Base-by-base conservation (phyloP, 2,329 filamentous ascomycete species). In the Lithohypha guttulata region DNA sequence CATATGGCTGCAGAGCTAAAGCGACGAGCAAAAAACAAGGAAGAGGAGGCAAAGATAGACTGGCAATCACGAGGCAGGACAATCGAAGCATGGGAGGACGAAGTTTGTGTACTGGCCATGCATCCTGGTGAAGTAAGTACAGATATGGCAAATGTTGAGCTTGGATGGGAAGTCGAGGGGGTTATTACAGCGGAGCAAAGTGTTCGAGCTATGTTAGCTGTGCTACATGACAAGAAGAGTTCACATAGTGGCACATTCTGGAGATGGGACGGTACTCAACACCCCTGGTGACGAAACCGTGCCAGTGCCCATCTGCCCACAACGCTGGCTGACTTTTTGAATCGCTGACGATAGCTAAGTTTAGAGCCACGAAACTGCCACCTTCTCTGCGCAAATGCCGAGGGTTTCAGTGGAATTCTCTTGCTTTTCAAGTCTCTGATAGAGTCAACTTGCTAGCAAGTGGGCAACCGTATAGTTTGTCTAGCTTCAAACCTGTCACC, bases 91-190 rank as follows among this genome's bases (percentile, higher is more conserved):
- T 47, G 48, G 40, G 40, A 39, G 22, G 11, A 4, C 9, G 47
- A 50, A 28, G 49, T 51, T 15, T 51, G 49, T 13, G 59, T 76
- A 4, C 50, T 75, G 23, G 70, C 70, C 4, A 60, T 75, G 53
- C 72, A 76, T 56, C 72, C 71, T 0, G 72, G 71, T 5, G 71
- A 75, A 51, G 71, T 76, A 1, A 58, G 60, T 27, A 75, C 69
- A 2, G 70, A 73, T 44, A 73, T 73, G 69, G 63, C 65, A 4
- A 69, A 71, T 39, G 60, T 72, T 25, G 58, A 68, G 17, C 45
- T 71, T 10, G 59, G 60, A 1, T 73, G 69, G 68, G 62, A 70
- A 28, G 63, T 73, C 6, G 61, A 69, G 30, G 70, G 69, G 2
- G 64, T 69, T 43, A 71, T 73, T 43, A 63, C 59, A 3, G 58